Evolutionary conservation across 2,329 filamentous ascomycete species (phyloP).

Genomic region (Xylaria arbuscula): DNA sequence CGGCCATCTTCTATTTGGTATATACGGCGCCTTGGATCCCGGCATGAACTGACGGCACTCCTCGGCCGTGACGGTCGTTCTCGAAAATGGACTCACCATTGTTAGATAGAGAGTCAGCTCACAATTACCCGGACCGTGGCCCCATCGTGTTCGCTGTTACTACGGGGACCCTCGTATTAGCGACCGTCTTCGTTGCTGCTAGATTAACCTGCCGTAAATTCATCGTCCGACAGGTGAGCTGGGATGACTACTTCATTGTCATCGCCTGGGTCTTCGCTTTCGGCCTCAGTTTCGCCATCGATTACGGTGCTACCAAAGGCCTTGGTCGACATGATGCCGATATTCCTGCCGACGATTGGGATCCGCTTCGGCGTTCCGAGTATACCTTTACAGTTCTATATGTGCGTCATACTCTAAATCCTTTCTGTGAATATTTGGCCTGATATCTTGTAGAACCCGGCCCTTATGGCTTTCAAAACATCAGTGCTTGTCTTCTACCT

Average conservation of each 20-base stretch:
- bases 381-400: constrained; percentile 74
- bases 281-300: constrained; percentile 74
- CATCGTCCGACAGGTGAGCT: constrained; percentile 76
- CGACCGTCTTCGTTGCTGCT: constrained; percentile 78
- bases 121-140: constrained; percentile 58
- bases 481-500: constrained; percentile 94
- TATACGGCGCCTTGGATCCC: constrained; percentile 19
- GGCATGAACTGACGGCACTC: constrained; percentile 46
- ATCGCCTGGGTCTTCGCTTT: constrained; percentile 80
- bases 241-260: constrained; percentile 85
- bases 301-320: constrained; percentile 71
- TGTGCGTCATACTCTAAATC: constrained; percentile 53
- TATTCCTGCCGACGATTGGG: constrained; percentile 62
- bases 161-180: constrained; percentile 73
- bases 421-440: constrained; percentile 23
- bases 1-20: neutral
- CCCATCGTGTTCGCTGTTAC: constrained; percentile 76
- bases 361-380: constrained; percentile 67
- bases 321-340: constrained; percentile 75
- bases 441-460: constrained; percentile 74
- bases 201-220: constrained; percentile 78
- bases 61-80: constrained; percentile 39
- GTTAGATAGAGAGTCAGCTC: constrained; percentile 38
- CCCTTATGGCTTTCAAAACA: constrained; percentile 90
- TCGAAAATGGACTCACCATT: constrained; percentile 40